A percentile compares a stretch with the other conserved stretches of the same genome.
Conservation (phyloP, 164 flowering plant species). For the Amborella trichopoda region DNA sequence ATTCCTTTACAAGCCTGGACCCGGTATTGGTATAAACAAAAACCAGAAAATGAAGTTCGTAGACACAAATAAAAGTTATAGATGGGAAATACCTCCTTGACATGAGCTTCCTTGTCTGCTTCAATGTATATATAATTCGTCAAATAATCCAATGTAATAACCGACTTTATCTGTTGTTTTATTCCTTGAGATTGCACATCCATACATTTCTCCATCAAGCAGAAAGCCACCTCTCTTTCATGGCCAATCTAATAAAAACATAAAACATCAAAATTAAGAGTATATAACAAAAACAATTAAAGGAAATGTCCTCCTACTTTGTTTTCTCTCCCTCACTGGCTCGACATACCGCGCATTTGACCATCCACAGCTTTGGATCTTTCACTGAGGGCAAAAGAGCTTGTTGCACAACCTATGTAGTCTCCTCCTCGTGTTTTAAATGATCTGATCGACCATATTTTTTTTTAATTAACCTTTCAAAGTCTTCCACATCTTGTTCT, state of each 20-base stretch:
- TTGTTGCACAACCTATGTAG: constrained; percentile 94
- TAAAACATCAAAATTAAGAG: neutral
- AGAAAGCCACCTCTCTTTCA: constrained; percentile 83
- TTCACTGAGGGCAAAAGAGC: constrained; percentile 93
- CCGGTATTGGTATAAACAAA: neutral
- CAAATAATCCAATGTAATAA: constrained; percentile 85
- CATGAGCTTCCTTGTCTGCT: constrained; percentile 98
- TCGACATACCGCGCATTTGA: constrained; percentile 91
- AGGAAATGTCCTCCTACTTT: too few species aligned
- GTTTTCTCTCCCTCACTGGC: too few species aligned
- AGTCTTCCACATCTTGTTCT: constrained; percentile 76
- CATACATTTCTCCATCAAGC: constrained; percentile 85
- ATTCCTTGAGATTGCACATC: constrained; percentile 48
- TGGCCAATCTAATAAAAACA: constrained; percentile 57
- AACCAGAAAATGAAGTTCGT: neutral
- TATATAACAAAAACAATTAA: neutral
- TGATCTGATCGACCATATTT: constrained; percentile 57
- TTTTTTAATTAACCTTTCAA: constrained; percentile 59
- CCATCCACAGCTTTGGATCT: constrained; percentile 98
- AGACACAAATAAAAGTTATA: neutral
- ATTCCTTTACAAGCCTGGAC: constrained; percentile 85
- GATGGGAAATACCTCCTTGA: constrained; percentile 57
- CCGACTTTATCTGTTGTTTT: constrained; percentile 82
- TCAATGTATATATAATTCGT: constrained; percentile 81
- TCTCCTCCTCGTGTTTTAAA: constrained; percentile 76